Evolutionary conservation across 495 filamentous ascomycete genomes (phyloP), one percentile per base, ranked within the genome.

Genomic region (Sordaria brevicollis): DNA sequence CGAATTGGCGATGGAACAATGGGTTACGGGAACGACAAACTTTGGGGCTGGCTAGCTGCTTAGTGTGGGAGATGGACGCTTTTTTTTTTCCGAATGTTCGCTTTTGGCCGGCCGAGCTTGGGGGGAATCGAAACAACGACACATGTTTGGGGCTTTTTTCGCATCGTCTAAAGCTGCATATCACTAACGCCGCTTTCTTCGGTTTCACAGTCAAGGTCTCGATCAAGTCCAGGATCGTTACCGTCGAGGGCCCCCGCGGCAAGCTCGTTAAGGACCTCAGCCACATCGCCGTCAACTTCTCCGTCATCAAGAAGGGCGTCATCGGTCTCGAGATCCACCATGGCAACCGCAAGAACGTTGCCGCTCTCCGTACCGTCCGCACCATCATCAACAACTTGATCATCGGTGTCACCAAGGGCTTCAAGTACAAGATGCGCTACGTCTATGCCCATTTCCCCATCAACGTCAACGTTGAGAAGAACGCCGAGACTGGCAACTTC

Each of bases 351-450:
- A 99, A 99, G 89, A 93, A 92, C 81, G 90, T 99, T 78, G 95
- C 95, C 81, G 92, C 95, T 71, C 92, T 99, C 79, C 94, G 95
- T 77, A 99, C 95, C 77, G 95, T 99, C 89, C 91, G 91, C 76
- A 93, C 93, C 69, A 77, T 98, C 82, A 97, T 99, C 87, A 91
- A 95, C 88, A 99, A 99, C 90, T 77, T 99, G 82, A 92, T 98
- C 84, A 90, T 93, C 80, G 95, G 95, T 83, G 95, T 99, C 71
- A 99, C 96, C 79, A 94, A 91, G 86, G 95, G 95, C 72, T 99
- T 91, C 92, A 94, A 94, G 86, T 99, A 99, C 91, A 99, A 98
- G 91, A 98, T 99, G 95, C 92, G 95, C 75, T 99, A 99, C 85
- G 95, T 99, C 85, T 99, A 99, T 83, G 95, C 95, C 77, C 95